These are phyloP conservation scores for Cyberlindnera amylophila DNA, from an alignment of 805 yeast genomes.

Conservation along the genomic window DNA sequence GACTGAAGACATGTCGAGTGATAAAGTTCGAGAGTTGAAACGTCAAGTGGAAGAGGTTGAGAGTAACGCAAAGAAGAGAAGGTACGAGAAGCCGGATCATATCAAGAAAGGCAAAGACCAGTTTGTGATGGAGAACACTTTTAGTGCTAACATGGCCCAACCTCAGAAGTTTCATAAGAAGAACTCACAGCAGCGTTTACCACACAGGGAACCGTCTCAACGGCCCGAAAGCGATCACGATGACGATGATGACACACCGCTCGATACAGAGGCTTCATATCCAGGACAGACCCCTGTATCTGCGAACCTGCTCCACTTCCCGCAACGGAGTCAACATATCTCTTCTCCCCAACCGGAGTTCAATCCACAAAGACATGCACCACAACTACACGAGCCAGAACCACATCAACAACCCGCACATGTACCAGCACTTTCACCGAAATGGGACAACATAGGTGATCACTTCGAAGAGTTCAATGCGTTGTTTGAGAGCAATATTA, in stretches of 20 bases:
- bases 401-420: slow-evolving; percentile 1
- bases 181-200: background rate
- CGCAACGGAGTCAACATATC: slow-evolving; percentile 7
- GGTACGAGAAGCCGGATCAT: slow-evolving; percentile 2
- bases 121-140: background rate
- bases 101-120: slow-evolving; percentile 2
- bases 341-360: slow-evolving; percentile 1
- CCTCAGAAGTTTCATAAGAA: background rate
- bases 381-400: background rate
- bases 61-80: slow-evolving; percentile 11
- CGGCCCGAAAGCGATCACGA: slow-evolving; percentile 1
- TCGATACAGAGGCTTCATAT: slow-evolving; percentile 12
- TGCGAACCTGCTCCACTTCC: slow-evolving; percentile 18
- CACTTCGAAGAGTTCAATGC: slow-evolving; percentile 20
- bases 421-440: slow-evolving; percentile 3
- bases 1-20: slow-evolving; percentile 36
- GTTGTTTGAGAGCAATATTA: slow-evolving; percentile 26
- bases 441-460: slow-evolving; percentile 15
- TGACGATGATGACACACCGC: slow-evolving; percentile 13
- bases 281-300: slow-evolving; percentile 24
- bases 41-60: slow-evolving; percentile 26
- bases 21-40: slow-evolving; percentile 26
- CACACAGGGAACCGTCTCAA: too few species aligned
- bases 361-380: slow-evolving; percentile 4
- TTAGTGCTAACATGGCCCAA: background rate